Evolutionary conservation across 2,329 filamentous ascomycete species (phyloP).

Genomic region (Aspergillus sergii): DNA sequence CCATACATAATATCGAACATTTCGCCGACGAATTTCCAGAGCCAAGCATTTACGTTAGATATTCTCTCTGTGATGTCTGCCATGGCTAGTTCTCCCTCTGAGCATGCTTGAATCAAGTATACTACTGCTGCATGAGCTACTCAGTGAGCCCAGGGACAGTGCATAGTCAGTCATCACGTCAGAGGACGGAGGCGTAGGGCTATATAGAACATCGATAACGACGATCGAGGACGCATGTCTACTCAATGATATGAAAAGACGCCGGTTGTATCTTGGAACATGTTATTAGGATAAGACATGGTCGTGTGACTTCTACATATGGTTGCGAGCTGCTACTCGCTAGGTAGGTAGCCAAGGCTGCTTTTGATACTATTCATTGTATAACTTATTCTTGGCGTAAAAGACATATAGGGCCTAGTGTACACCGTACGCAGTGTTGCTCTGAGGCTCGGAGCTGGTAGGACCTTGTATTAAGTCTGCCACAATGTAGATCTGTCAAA

Average conservation of each 20-base stretch:
- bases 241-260: background rate
- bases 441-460: background rate
- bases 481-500: background rate
- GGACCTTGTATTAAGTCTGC: background rate
- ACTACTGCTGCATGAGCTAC: too few relatives aligned
- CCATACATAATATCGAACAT: background rate
- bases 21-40: background rate
- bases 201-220: background rate
- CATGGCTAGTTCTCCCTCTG: background rate
- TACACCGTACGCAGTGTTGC: background rate
- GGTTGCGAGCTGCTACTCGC: background rate
- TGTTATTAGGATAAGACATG: background rate
- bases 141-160: background rate
- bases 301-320: background rate
- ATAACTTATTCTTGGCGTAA: background rate
- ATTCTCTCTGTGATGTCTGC: background rate
- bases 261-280: background rate
- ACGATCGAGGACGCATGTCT: background rate
- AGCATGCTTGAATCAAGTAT: background rate
- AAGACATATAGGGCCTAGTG: background rate
- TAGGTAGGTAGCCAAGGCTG: background rate
- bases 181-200: background rate
- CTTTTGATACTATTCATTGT: background rate
- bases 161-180: background rate
- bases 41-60: background rate